Evolutionary conservation across 192 early-diverging fungal genomes (phyloP).

Genomic region (Entomortierella beljakovae): DNA sequence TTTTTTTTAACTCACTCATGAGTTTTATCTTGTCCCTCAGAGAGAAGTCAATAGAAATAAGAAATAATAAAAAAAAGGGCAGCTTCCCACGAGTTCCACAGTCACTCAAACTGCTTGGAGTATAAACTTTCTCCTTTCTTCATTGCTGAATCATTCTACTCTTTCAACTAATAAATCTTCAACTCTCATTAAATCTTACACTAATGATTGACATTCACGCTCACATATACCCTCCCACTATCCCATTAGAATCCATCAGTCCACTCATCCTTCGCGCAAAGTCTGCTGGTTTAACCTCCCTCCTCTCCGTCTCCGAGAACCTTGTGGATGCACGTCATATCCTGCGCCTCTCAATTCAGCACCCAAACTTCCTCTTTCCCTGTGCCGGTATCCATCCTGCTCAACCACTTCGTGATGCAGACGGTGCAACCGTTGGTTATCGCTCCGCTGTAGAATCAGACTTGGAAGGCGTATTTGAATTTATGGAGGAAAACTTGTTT

Average conservation of each 20-base stretch:
- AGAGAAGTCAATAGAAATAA: neutral
- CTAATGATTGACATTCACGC: conserved; percentile 67
- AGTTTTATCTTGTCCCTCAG: neutral
- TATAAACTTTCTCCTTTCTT: neutral
- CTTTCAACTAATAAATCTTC: neutral
- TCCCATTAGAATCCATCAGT: conserved; percentile 43
- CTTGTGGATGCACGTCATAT: conserved; percentile 61
- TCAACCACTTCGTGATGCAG: conserved; percentile 46
- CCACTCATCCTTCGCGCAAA: conserved; percentile 52
- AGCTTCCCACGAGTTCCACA: neutral
- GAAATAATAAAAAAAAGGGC: neutral
- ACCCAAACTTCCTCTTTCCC: conserved; percentile 55
- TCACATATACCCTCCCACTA: conserved; percentile 59
- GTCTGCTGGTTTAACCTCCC: conserved; percentile 49
- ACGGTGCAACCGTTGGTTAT: conserved; percentile 42
- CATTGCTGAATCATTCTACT: neutral
- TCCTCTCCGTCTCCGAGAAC: conserved; percentile 66
- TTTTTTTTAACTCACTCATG: no score
- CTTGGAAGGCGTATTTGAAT: conserved; percentile 54
- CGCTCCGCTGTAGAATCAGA: conserved; percentile 53
- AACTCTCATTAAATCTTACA: neutral
- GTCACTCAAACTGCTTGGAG: no score
- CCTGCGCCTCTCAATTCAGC: conserved; percentile 37
- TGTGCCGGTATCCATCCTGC: conserved; percentile 67
- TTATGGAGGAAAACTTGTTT: conserved; percentile 52